Percentiles rank a stretch among this genome's conserved stretches.
phyloP scores from a whole-genome alignment of 441 rosid genomes.

The Gossypium gossypioides region DNA sequence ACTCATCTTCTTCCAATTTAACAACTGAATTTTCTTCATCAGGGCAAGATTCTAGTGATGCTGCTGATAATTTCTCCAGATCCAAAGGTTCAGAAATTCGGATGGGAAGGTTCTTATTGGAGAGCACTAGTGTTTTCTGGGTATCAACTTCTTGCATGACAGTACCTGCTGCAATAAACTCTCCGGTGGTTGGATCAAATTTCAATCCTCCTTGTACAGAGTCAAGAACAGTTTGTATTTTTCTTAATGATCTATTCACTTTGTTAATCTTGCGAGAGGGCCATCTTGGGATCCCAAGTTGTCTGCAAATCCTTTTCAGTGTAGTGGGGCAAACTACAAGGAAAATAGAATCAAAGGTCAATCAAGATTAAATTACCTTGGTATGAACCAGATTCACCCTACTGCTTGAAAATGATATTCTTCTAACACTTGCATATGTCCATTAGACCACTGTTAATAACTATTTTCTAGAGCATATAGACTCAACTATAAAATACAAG shows the following conservation, averaged over 20 bases:
- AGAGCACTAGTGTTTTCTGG: constrained; percentile 21
- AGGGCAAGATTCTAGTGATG: constrained; percentile 13
- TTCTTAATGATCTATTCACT: constrained; percentile 72
- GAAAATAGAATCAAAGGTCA: constrained; percentile 16
- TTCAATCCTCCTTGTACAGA: constrained; percentile 79
- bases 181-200: constrained; percentile 66
- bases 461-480: background rate
- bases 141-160: constrained; percentile 32
- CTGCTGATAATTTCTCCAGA: constrained; percentile 12
- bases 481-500: background rate
- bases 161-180: constrained; percentile 52
- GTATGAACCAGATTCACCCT: background rate
- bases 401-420: background rate
- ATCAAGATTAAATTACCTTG: background rate
- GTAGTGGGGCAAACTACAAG: constrained; percentile 86
- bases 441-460: background rate
- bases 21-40: constrained; percentile 28
- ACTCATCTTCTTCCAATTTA: constrained; percentile 44
- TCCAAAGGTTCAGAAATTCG: constrained; percentile 20
- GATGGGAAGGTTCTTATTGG: constrained; percentile 19
- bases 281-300: constrained; percentile 91
- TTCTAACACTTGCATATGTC: background rate
- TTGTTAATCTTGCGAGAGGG: constrained; percentile 93
- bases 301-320: constrained; percentile 88
- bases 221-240: constrained; percentile 70